phyloP scores from a whole-genome alignment of 768 basidiomycete species.

The Bullera alba region DNA sequence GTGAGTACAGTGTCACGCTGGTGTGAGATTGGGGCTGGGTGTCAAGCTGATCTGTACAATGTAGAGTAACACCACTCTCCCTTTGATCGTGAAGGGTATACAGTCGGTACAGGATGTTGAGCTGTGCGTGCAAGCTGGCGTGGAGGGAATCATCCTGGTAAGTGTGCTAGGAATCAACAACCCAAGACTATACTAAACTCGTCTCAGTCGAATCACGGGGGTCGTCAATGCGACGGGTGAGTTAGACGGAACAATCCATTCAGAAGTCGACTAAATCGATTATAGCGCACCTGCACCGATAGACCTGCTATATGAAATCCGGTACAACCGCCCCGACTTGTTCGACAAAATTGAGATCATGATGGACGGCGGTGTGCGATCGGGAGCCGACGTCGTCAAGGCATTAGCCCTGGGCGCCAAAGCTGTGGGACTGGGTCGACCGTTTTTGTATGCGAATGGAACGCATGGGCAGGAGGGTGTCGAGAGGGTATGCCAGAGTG shows the following conservation, averaged over 20 bases:
- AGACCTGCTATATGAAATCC: constrained; percentile 64
- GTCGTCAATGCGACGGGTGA: constrained; percentile 50
- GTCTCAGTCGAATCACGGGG: constrained; percentile 74
- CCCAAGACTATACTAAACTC: neutral
- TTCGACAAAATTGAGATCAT: constrained; percentile 56
- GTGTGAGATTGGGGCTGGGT: neutral
- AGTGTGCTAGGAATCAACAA: constrained; percentile 1
- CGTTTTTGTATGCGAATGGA: constrained; percentile 48
- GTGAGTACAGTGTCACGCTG: too few relatives aligned
- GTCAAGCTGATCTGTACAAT: constrained; percentile 48
- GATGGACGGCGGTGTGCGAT: constrained; percentile 73
- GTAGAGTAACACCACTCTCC: constrained; percentile 48
- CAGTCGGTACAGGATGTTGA: constrained; percentile 64
- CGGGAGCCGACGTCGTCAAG: constrained; percentile 85
- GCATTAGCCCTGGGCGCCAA: constrained; percentile 64
- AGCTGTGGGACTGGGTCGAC: constrained; percentile 47
- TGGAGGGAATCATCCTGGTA: constrained; percentile 71
- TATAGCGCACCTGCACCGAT: constrained; percentile 46
- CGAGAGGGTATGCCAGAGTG: constrained; percentile 41
- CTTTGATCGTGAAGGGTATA: constrained; percentile 53
- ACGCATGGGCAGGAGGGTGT: constrained; percentile 48
- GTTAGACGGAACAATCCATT: constrained; percentile 11
- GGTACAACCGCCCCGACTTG: constrained; percentile 64
- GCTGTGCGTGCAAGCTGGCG: constrained; percentile 74
- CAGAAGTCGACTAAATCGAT: neutral